A percentile compares a stretch with the other conserved stretches of the same genome.
These are phyloP conservation scores for Cladosporium velox DNA, from an alignment of 2,329 filamentous ascomycete genomes.

Conservation along the genomic window DNA sequence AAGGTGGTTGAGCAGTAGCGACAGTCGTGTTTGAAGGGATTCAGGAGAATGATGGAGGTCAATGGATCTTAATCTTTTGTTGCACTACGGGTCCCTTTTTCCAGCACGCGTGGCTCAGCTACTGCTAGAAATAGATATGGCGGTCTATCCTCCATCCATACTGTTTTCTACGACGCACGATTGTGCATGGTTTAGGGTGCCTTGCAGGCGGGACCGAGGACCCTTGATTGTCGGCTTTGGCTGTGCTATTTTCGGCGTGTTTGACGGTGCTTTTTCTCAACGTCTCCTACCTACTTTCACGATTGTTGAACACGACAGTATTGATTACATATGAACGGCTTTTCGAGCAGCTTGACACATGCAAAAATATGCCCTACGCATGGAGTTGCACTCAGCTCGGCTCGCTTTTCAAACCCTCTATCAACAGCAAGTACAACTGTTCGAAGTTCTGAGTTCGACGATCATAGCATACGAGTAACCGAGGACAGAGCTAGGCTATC, in stretches of 20 bases:
- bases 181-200: constrained; percentile 11
- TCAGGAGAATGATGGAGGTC: not conserved
- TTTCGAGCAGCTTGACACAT: not conserved
- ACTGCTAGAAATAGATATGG: not conserved
- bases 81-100: not conserved
- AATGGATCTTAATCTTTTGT: not conserved
- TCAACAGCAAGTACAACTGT: not conserved
- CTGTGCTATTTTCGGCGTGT: not conserved
- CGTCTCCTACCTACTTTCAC: not conserved
- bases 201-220: constrained; percentile 1
- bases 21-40: not conserved
- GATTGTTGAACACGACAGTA: not conserved
- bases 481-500: not conserved
- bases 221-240: constrained; percentile 3
- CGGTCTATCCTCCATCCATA: constrained; percentile 1
- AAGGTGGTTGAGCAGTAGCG: not conserved
- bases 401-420: not conserved
- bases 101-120: not conserved
- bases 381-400: not conserved
- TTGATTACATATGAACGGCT: not conserved
- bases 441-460: not conserved
- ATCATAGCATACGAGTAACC: not conserved
- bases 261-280: not conserved
- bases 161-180: constrained; percentile 19
- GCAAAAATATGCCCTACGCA: not conserved